Percentiles rank a stretch among this genome's conserved stretches.
These are phyloP conservation scores for Rhodotorula paludigena DNA, from an alignment of 768 basidiomycete species.

Conservation along the genomic window DNA sequence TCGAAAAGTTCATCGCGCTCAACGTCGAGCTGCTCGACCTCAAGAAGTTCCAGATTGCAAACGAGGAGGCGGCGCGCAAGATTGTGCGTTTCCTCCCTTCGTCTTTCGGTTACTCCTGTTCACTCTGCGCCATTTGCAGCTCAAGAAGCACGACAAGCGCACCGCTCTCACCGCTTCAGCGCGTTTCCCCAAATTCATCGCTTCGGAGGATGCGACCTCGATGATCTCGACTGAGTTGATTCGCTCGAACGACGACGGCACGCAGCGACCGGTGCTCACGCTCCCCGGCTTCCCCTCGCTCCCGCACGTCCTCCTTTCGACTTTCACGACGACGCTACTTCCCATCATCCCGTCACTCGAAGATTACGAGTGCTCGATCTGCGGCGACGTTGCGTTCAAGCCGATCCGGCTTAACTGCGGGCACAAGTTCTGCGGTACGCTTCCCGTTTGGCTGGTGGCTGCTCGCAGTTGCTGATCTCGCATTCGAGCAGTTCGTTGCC, in stretches of 20 bases:
- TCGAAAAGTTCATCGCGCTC: slow-evolving; percentile 67
- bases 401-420: slow-evolving; percentile 76
- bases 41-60: slow-evolving; percentile 80
- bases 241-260: neutral
- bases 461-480: neutral
- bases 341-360: slow-evolving; percentile 74
- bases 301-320: slow-evolving; percentile 67
- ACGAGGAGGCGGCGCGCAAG: slow-evolving; percentile 82
- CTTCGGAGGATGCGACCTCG: neutral
- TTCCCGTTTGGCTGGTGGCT: neutral
- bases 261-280: slow-evolving; percentile 41
- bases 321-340: slow-evolving; percentile 72
- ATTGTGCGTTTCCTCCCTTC: slow-evolving; percentile 51
- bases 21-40: slow-evolving; percentile 74
- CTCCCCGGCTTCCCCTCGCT: slow-evolving; percentile 50
- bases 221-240: slow-evolving; percentile 14
- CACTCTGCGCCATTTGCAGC: slow-evolving; percentile 39
- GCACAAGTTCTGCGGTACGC: slow-evolving; percentile 53
- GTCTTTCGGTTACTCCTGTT: neutral
- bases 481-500: slow-evolving; percentile 47
- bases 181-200: slow-evolving; percentile 52
- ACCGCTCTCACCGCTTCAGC: slow-evolving; percentile 64
- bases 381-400: slow-evolving; percentile 84
- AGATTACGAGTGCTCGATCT: slow-evolving; percentile 82
- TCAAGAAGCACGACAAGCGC: slow-evolving; percentile 89